These are phyloP conservation scores for Saccharum hybrid DNA, from an alignment of 202 grass and related monocot genomes.

Conservation along the genomic window DNA sequence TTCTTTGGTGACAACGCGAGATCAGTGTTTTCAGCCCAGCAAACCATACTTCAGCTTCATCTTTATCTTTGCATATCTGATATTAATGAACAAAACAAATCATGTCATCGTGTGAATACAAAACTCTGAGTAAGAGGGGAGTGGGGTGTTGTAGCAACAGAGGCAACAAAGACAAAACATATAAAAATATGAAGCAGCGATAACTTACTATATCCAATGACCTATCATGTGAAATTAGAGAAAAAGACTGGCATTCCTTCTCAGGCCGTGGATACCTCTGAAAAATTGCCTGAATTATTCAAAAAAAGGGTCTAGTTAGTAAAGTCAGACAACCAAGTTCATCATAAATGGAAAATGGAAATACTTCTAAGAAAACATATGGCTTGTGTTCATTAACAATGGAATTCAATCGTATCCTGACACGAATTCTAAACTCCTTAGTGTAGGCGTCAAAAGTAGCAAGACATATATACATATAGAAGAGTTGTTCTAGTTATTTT, in stretches of 20 bases:
- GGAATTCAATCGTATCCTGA: neutral
- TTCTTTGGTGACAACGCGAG: constrained; percentile 75
- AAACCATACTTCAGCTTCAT: constrained; percentile 99
- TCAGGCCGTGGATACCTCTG: constrained; percentile 97
- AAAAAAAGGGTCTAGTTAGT: constrained; percentile 27
- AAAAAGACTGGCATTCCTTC: constrained; percentile 99
- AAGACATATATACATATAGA: neutral
- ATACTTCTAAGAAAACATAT: neutral
- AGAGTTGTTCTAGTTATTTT: neutral
- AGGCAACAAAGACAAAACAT: constrained; percentile 31
- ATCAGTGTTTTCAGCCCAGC: constrained; percentile 96
- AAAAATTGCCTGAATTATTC: constrained; percentile 84
- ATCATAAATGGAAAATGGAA: neutral
- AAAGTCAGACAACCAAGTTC: constrained; percentile 2
- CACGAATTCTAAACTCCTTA: constrained; percentile 22
- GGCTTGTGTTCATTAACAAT: constrained; percentile 10
- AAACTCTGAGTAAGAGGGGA: neutral
- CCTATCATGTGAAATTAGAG: constrained; percentile 88
- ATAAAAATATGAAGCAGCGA: constrained; percentile 4
- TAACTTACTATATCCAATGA: constrained; percentile 97
- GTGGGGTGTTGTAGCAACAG: constrained; percentile 18
- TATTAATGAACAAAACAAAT: constrained; percentile 38
- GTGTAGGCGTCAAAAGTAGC: constrained; percentile 5
- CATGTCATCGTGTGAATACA: constrained; percentile 24
- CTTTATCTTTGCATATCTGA: constrained; percentile 99